Evolutionary conservation across 2,329 filamentous ascomycete species (phyloP).

Genomic region (Fusarium incarnatum): DNA sequence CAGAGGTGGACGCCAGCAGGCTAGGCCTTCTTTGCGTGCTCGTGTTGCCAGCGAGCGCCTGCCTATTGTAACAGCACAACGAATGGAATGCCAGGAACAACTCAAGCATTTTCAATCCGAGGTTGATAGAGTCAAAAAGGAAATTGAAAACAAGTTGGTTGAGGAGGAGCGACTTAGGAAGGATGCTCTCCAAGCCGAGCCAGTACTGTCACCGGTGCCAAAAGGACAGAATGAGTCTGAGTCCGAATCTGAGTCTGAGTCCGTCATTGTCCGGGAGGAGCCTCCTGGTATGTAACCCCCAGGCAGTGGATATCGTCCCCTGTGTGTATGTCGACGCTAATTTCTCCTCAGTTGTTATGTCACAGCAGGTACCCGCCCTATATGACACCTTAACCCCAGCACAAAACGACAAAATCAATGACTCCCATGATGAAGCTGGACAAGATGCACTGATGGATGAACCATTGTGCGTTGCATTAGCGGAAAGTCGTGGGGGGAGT

Average conservation of each 20-base stretch:
- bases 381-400: background rate
- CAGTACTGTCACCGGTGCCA: conserved; percentile 5
- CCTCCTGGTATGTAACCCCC: background rate
- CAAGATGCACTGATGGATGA: conserved; percentile 24
- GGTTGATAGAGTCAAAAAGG: conserved; percentile 61
- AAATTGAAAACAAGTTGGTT: conserved; percentile 55
- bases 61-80: conserved; percentile 52
- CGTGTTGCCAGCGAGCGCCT: conserved; percentile 53
- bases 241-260: conserved; percentile 15
- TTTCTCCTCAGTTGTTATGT: conserved; percentile 21
- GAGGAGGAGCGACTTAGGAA: conserved; percentile 51
- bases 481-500: background rate
- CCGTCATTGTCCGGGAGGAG: conserved; percentile 21
- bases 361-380: background rate
- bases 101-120: conserved; percentile 61
- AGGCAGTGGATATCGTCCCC: conserved; percentile 4
- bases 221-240: conserved; percentile 21
- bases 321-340: conserved; percentile 24
- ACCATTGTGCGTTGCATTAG: background rate
- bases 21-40: conserved; percentile 46
- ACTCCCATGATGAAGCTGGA: conserved; percentile 1
- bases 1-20: conserved; percentile 16
- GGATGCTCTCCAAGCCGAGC: conserved; percentile 42
- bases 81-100: conserved; percentile 56
- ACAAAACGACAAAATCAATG: background rate